Percentiles rank a stretch among this genome's conserved stretches.
Conservation (phyloP, 1,284 basidiomycete genomes). For the Cryptococcus sp. region DNA sequence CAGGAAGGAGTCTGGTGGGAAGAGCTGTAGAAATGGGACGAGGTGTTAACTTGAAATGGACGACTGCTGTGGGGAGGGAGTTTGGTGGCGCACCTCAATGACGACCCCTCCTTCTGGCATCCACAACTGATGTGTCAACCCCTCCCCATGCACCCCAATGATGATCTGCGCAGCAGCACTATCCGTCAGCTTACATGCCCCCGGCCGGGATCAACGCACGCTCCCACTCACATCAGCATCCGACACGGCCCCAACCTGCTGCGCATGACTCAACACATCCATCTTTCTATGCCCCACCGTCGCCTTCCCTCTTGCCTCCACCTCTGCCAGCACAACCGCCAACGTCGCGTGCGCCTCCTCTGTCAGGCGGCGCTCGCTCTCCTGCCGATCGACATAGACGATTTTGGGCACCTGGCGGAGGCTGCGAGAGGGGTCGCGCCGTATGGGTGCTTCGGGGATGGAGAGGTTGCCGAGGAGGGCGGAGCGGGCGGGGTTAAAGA, state of each 20-base stretch:
- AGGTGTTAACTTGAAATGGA: not conserved
- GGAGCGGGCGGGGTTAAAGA: slow-evolving; percentile 21
- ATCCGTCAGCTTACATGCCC: not conserved
- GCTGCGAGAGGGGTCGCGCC: not conserved
- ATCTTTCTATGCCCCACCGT: slow-evolving; percentile 16
- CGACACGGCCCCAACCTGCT: slow-evolving; percentile 13
- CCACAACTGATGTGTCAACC: slow-evolving; percentile 28
- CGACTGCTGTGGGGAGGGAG: not conserved
- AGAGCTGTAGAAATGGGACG: slow-evolving; percentile 11
- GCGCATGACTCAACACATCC: slow-evolving; percentile 13
- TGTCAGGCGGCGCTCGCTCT: slow-evolving; percentile 17
- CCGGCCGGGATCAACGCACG: not conserved
- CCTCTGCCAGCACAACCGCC: slow-evolving; percentile 12
- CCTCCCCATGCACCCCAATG: slow-evolving; percentile 27
- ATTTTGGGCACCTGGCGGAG: slow-evolving; percentile 16
- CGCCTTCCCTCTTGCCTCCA: slow-evolving; percentile 13
- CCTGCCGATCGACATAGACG: slow-evolving; percentile 35
- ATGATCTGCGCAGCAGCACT: slow-evolving; percentile 15
- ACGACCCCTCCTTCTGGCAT: slow-evolving; percentile 21
- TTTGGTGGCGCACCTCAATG: slow-evolving; percentile 23
- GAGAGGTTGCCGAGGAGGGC: slow-evolving; percentile 5
- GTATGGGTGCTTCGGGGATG: not conserved
- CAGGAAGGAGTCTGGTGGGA: slow-evolving; percentile 20
- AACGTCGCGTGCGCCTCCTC: slow-evolving; percentile 17
- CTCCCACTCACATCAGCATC: slow-evolving; percentile 20